These are phyloP conservation scores for Quercus ilex DNA, from an alignment of 306 rosid species.

Conservation along the genomic window DNA sequence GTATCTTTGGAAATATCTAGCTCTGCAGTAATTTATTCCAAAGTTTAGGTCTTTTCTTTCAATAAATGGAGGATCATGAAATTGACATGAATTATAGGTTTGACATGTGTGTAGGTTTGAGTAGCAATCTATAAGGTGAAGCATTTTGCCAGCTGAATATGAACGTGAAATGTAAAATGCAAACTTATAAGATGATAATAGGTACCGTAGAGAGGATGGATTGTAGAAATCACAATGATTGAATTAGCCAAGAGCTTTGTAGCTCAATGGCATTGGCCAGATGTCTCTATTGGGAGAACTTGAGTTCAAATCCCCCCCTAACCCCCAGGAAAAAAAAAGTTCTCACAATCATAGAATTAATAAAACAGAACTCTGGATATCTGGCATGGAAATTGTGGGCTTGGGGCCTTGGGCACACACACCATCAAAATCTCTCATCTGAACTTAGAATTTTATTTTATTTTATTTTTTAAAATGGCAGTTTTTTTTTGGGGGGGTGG, in stretches of 20 bases:
- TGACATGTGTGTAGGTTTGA: not conserved
- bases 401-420: not conserved
- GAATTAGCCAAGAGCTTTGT: too few relatives aligned
- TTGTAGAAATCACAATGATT: too few relatives aligned
- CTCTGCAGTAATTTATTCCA: slow-evolving; percentile 14
- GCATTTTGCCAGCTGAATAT: not conserved
- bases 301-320: too few relatives aligned
- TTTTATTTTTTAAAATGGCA: too few relatives aligned
- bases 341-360: not conserved
- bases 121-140: not conserved
- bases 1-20: slow-evolving; percentile 31
- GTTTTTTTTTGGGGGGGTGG: too few relatives aligned
- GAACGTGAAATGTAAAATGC: not conserved
- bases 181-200: not conserved
- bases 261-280: too few relatives aligned
- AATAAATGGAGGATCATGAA: not conserved
- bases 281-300: too few relatives aligned
- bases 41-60: not conserved
- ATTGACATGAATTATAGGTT: not conserved
- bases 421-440: not conserved
- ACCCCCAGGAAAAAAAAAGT: too few relatives aligned
- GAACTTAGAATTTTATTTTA: too few relatives aligned
- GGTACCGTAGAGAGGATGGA: not conserved
- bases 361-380: not conserved
- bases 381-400: not conserved